These are phyloP conservation scores for Closterium sp. DNA, from an alignment of 139 green algal species.

Conservation along the genomic window DNA sequence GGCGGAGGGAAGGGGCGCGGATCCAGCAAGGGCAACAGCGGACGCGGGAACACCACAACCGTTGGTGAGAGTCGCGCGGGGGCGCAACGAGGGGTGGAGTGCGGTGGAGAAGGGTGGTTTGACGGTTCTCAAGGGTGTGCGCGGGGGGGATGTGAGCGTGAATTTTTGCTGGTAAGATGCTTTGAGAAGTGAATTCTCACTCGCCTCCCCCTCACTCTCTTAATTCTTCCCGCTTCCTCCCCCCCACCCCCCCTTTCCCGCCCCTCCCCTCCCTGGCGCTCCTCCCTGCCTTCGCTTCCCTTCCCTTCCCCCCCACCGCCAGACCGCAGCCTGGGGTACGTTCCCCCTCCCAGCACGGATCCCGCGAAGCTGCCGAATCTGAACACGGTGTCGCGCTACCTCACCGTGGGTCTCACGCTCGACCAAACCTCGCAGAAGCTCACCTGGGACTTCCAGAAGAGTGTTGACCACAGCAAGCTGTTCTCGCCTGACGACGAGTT, in stretches of 20 bases:
- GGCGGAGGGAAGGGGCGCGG: not conserved
- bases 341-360: too few species aligned
- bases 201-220: too few species aligned
- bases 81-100: too few species aligned
- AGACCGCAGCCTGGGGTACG: not conserved
- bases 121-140: too few species aligned
- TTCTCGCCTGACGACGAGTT: not conserved
- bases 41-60: not conserved
- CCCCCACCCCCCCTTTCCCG: too few species aligned
- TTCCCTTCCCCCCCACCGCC: not conserved
- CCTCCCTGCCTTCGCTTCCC: too few species aligned
- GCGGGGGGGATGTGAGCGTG: too few species aligned
- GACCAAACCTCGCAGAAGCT: not conserved
- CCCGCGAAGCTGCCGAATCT: not conserved
- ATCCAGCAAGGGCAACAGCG: not conserved
- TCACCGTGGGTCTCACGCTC: not conserved
- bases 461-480: not conserved
- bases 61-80: not conserved
- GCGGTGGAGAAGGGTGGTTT: too few species aligned
- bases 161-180: too few species aligned
- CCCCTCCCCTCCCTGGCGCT: too few species aligned
- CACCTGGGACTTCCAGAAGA: not conserved
- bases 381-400: not conserved
- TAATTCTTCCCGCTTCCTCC: too few species aligned
- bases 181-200: too few species aligned